Evolutionary conservation across 2,329 filamentous ascomycete genomes (phyloP), one percentile per base, ranked within the genome.

Genomic region (Diplodia scrobiculata): DNA sequence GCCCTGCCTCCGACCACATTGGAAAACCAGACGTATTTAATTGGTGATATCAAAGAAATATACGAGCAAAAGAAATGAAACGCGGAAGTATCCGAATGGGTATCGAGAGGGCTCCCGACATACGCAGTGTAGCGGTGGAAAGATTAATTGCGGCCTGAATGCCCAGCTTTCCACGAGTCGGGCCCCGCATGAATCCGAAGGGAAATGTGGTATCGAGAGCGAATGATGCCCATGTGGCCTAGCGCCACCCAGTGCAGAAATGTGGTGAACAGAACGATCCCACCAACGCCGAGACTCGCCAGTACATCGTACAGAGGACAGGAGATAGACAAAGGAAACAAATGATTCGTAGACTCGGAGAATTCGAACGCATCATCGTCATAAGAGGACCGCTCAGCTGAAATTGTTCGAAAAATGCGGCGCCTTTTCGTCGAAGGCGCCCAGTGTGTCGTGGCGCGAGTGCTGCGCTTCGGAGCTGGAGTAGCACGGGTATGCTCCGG

Each of bases 371-470:
- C 25, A 21, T 58, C 36, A 58, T 58, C 14, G 45, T 60, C 38
- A 19, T 60, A 41, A 47, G 32, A 7, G 9, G 9, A 19, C 6
- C 55, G 45, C 38, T 60, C 52, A 65, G 52, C 41, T 65, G 64
- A 66, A 66, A 14, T 59, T 47, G 19, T 66, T 66, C 14, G 64
- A 59, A 36, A 41, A 66, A 5, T 66, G 45, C 13, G 64, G 64
- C 5, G 64, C 64, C 47, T 60, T 66, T 5, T 66, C 64, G 53
- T 66, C 64, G 13, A 59, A 66, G 21, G 64, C 53, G 25, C 54
- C 25, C 29, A 66, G 19, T 13, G 64, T 66, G 34, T 66, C 64
- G 50, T 66, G 64, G 21, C 64, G 64, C 17, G 47, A 41, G 47
- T 66, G 64, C 9, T 66, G 64, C 5, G 63, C 29, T 6, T 58